Evolutionary conservation across 805 yeast genomes (phyloP).

Genomic region (Cyberlindnera mycetangii): DNA sequence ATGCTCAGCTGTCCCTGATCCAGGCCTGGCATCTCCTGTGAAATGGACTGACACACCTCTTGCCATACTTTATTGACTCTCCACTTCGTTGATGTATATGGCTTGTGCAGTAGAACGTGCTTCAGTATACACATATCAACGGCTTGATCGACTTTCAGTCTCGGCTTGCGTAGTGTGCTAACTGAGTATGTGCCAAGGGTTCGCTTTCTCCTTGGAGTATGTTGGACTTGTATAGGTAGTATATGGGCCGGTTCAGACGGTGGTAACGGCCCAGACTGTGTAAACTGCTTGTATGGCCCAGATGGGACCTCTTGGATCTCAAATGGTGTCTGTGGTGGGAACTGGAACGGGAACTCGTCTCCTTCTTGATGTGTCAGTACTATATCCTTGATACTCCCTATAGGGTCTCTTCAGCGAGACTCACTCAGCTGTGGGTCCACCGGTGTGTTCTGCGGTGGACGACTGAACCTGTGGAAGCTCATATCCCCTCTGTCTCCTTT

Average conservation of each 20-base stretch:
- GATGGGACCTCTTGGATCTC: no score
- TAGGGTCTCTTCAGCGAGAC: neutral
- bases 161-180: neutral
- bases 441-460: slow-evolving; percentile 13
- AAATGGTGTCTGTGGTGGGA: no score
- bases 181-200: neutral
- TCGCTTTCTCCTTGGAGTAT: no score
- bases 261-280: no score
- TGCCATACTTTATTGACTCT: neutral
- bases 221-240: no score
- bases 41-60: neutral
- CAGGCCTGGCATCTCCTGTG: neutral
- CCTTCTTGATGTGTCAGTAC: no score
- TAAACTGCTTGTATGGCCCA: no score
- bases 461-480: neutral
- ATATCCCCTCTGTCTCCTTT: neutral
- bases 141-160: neutral
- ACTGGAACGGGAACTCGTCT: no score
- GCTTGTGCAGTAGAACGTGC: neutral
- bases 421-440: slow-evolving; percentile 6
- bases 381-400: neutral
- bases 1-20: neutral
- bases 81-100: neutral
- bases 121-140: neutral
- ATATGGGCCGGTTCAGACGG: no score